Evolutionary conservation across 2,329 filamentous ascomycete species (phyloP).

Genomic region (Neonectria ditissima): DNA sequence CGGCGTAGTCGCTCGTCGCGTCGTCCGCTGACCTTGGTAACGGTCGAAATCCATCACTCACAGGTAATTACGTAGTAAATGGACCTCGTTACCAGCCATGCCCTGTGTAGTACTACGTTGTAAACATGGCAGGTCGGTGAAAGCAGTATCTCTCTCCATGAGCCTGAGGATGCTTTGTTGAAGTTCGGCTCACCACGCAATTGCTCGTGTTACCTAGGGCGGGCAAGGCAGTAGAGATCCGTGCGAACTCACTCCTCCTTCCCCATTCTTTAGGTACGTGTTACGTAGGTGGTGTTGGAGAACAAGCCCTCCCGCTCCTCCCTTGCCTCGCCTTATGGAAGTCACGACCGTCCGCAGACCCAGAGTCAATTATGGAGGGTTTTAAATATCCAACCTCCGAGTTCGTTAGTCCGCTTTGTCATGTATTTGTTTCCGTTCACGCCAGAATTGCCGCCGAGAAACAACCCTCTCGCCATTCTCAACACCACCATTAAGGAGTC

Average conservation of each 20-base stretch:
- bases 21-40: slow-evolving; percentile 11
- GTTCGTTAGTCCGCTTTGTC: not conserved
- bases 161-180: not conserved
- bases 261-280: not conserved
- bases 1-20: slow-evolving; percentile 4
- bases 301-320: not conserved
- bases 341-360: not conserved
- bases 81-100: slow-evolving; percentile 5
- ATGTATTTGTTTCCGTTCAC: slow-evolving; percentile 8
- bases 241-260: not conserved
- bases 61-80: not conserved
- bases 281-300: not conserved
- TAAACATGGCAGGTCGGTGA: not conserved
- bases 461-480: not conserved
- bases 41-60: slow-evolving; percentile 6
- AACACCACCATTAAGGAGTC: not conserved
- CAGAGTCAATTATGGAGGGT: not conserved
- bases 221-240: not conserved
- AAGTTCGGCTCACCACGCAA: not conserved
- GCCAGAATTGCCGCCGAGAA: slow-evolving; percentile 1
- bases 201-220: too few species aligned
- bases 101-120: slow-evolving; percentile 6
- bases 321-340: not conserved
- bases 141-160: not conserved
- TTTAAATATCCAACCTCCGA: not conserved